Percentiles rank a stretch among this genome's conserved stretches.
These are phyloP conservation scores for Millerozyma acaciae DNA, from an alignment of 805 yeast species.

Conservation along the genomic window DNA sequence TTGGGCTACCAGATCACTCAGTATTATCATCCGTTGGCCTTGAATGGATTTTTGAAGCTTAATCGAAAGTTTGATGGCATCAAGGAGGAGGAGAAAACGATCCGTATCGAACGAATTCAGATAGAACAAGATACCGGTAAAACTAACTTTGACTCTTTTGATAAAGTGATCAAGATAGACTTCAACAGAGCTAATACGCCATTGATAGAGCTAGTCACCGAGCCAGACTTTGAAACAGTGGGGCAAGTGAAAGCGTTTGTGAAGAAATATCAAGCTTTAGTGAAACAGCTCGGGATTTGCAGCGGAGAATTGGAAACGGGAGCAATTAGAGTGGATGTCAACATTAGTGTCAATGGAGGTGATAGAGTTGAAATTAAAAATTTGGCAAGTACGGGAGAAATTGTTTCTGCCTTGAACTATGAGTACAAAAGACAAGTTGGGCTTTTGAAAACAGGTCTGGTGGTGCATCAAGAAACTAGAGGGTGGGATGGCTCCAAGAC, in stretches of 20 bases:
- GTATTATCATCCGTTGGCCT: slow-evolving; percentile 74
- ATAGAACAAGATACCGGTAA: slow-evolving; percentile 95
- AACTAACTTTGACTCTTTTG: slow-evolving; percentile 49
- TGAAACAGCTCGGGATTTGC: slow-evolving; percentile 68
- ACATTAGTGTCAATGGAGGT: slow-evolving; percentile 72
- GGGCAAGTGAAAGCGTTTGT: slow-evolving; percentile 74
- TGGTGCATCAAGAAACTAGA: slow-evolving; percentile 62
- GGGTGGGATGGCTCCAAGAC: slow-evolving; percentile 88
- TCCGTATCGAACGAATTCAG: slow-evolving; percentile 76
- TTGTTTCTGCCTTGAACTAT: slow-evolving; percentile 65
- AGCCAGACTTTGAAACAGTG: slow-evolving; percentile 72
- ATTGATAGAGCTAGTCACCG: slow-evolving; percentile 84
- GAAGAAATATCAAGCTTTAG: slow-evolving; percentile 70
- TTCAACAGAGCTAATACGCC: slow-evolving; percentile 84
- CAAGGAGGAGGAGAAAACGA: slow-evolving; percentile 37
- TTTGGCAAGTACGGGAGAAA: slow-evolving; percentile 78
- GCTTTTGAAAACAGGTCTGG: slow-evolving; percentile 34
- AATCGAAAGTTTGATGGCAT: slow-evolving; percentile 51
- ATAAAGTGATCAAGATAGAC: slow-evolving; percentile 54
- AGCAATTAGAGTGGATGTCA: slow-evolving; percentile 92
- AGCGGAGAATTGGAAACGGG: slow-evolving; percentile 93
- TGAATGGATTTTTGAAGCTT: slow-evolving; percentile 55
- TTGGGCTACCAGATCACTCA: slow-evolving; percentile 95
- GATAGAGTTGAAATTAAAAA: slow-evolving; percentile 87
- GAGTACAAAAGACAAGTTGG: slow-evolving; percentile 71